These are phyloP conservation scores for Sarcodon aspratus DNA, from an alignment of 768 basidiomycete genomes.

Conservation along the genomic window DNA sequence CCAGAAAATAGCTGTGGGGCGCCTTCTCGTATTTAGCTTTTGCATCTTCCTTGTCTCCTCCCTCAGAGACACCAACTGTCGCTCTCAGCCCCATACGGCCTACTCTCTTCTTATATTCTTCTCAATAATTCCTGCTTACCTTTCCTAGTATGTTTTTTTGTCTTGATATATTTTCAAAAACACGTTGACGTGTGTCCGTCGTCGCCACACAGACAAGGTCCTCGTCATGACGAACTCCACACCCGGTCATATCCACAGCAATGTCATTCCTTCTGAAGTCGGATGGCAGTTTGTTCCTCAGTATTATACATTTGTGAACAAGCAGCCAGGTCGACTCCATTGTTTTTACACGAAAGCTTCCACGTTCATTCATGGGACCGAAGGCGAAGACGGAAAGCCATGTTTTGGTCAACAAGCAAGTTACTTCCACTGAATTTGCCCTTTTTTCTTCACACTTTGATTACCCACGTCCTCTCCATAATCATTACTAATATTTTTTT, in stretches of 20 bases:
- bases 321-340: constrained; percentile 91
- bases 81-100: no score
- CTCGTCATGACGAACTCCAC: constrained; percentile 21
- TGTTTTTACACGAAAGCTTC: constrained; percentile 98
- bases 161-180: neutral
- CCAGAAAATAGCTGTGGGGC: no score
- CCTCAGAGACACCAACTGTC: no score
- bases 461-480: neutral
- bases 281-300: constrained; percentile 99
- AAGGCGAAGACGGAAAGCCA: constrained; percentile 86
- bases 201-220: neutral
- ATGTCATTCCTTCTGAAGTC: constrained; percentile 85
- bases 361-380: constrained; percentile 93
- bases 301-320: constrained; percentile 99
- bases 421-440: constrained; percentile 9
- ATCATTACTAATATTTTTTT: constrained; percentile 5
- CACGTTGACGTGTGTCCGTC: neutral
- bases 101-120: neutral
- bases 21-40: no score
- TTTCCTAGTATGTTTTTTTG: neutral
- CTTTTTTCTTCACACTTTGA: neutral
- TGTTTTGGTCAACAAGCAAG: constrained; percentile 89
- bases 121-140: neutral
- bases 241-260: constrained; percentile 31
- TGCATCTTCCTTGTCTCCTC: no score